Base-by-base conservation (phyloP, 2,329 filamentous ascomycete species). In the Aphanoascus verrucosus region DNA sequence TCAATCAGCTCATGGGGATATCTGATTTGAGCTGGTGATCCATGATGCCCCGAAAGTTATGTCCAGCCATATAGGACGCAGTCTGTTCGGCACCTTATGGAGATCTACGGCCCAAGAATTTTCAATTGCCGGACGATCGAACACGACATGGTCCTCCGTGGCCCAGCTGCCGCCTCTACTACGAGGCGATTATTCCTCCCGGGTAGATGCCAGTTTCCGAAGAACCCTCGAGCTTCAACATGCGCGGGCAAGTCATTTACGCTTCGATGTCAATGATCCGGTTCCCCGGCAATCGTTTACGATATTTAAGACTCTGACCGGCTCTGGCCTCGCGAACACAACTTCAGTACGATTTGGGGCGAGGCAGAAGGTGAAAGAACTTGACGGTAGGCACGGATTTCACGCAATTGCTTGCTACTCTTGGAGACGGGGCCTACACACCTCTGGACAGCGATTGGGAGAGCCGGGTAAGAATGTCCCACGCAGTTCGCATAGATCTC, bases 201-300 rank as follows among this genome's bases (percentile, higher is more conserved):
- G 5, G 9, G n/a, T 35, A 20, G 19, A 6, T 3, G n/a, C 23
- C 7, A 9, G 7, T 43, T 2, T 17, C 11, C n/a, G 14, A 20
- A 32, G 23, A 20, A 14, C 7, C n/a, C 7, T 34, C 5, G n/a
- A 7, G 31, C 19, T 3, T 9, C 60, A 52, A 20, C 65, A 61
- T 55, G 60, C 65, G 23, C 65, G 67, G 53, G 70, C 75, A 62
- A 67, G 74, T 20, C 74, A 73, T 9, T 73, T 72, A 55, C 77
- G 74, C 61, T 77, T 78, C 61, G 75, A 77, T 34, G 80, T 78
- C 1, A 75, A 78, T 20, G 74, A 78, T 5, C 67, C 80, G 35
- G 67, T 81, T 23, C 72, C 81, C 14, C 63, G 79, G 48, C 74
- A 77, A 15, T 66, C 56, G 5, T 42, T 65, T 19, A 66, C 59